These are phyloP conservation scores for Fusarium concolor DNA, from an alignment of 2,329 filamentous ascomycete species.

Conservation along the genomic window DNA sequence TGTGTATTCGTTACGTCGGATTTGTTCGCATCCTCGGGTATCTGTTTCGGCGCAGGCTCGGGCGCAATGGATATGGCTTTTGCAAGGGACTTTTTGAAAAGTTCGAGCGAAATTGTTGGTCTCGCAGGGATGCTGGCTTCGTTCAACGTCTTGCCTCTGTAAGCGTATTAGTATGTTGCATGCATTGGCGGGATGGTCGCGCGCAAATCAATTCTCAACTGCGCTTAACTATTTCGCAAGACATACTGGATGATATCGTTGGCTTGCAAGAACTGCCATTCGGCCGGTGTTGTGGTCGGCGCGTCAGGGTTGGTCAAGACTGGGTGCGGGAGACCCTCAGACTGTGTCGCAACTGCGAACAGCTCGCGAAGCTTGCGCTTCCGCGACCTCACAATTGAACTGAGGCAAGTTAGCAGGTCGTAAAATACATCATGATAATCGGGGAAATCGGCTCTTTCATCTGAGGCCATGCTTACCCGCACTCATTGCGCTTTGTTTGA, in stretches of 20 bases:
- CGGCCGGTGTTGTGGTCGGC: conserved; percentile 62
- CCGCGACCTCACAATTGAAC: conserved; percentile 82
- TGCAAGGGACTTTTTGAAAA: conserved; percentile 54
- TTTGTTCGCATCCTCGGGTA: conserved; percentile 14
- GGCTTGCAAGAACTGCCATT: conserved; percentile 67
- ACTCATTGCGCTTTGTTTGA: conserved; percentile 72
- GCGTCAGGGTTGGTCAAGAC: conserved; percentile 68
- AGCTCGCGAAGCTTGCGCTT: conserved; percentile 93
- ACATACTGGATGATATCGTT: conserved; percentile 72
- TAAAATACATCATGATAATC: conserved; percentile 60
- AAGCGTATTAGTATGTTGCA: conserved; percentile 40
- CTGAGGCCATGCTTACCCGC: conserved; percentile 63
- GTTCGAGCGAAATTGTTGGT: conserved; percentile 59
- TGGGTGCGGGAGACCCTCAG: conserved; percentile 69
- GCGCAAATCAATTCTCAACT: conserved; percentile 30
- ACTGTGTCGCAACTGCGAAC: conserved; percentile 81
- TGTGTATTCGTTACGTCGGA: conserved; percentile 17
- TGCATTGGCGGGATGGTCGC: conserved; percentile 25
- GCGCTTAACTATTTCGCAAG: conserved; percentile 18
- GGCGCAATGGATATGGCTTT: conserved; percentile 44
- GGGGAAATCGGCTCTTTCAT: conserved; percentile 62
- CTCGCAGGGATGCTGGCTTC: conserved; percentile 65
- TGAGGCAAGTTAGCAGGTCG: conserved; percentile 59
- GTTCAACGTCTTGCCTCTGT: conserved; percentile 58
- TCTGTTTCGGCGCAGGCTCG: conserved; percentile 21